Base-by-base conservation (phyloP, 2,329 filamentous ascomycete genomes). In the Lasiodiplodia gonubiensis region DNA sequence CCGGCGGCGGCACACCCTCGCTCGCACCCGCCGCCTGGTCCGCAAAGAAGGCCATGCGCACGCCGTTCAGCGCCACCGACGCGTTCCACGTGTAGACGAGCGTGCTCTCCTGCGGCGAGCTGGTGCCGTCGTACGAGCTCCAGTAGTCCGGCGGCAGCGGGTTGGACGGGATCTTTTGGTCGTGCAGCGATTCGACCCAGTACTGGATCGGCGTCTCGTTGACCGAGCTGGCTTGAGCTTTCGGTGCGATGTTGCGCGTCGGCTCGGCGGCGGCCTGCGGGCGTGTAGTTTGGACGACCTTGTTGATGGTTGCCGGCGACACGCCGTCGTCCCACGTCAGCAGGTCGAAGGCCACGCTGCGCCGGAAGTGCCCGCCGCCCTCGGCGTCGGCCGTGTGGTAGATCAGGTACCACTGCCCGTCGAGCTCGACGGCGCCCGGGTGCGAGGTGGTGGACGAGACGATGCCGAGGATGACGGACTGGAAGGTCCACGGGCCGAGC, bases 71-170 rank as follows among this genome's bases (percentile, higher is more conserved):
- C 57, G 71, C 61, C 18, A 77, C 74, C 0, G 74, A 67, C 2
- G 64, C 23, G 33, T 73, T 69, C 77, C 78, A 79, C 4, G 71
- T 74, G 52, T 77, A 75, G 3, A 73, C 75, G 53, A 80, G 71
- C 4, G 71, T 73, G 68, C 70, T 77, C n/a, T 54, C 70, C 66
- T 70, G 65, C 1, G 77, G 78, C 5, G 77, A 78, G 48, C 57
- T 64, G n/a, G 75, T 72, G 5, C 71, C 76, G 18, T 69, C 71
- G 68, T 77, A 80, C 8, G 77, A 78, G 63, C 69, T 71, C 78
- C 78, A 80, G 70, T 79, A 79, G 68, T 80, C 78, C 2, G 78
- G 77, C 42, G 77, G 78, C 8, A 79, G 72, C 4, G 78, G 77
- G 23, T 71, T 75, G 54, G 68, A 57, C 48, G 73, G 72, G 30